phyloP scores from a whole-genome alignment of 2,329 filamentous ascomycete species.

The Botrytis byssoidea region DNA sequence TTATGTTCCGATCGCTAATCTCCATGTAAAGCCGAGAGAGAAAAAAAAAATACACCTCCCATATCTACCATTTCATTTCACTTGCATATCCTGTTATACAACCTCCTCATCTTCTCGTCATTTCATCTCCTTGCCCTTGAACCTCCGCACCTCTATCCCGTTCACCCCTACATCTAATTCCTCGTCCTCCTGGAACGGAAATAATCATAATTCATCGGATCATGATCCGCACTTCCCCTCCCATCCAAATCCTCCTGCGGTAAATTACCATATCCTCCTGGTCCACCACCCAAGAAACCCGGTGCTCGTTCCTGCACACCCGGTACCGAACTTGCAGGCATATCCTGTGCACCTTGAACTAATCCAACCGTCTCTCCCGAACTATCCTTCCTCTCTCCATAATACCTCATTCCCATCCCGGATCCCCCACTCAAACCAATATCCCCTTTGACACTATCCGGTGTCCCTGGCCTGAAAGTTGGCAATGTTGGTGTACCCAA shows the following conservation, averaged over 20 bases:
- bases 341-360: slow-evolving; percentile 1
- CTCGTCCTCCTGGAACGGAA: slow-evolving; percentile 32
- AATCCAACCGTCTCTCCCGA: slow-evolving; percentile 6
- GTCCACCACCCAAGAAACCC: slow-evolving; percentile 57
- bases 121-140: neutral
- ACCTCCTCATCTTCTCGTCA: no score
- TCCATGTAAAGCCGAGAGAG: neutral
- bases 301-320: slow-evolving; percentile 41
- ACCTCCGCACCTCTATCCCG: neutral
- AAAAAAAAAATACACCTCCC: neutral
- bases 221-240: slow-evolving; percentile 29
- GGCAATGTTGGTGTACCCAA: slow-evolving; percentile 7
- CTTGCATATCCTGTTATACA: slow-evolving; percentile 8
- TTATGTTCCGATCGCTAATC: neutral
- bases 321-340: neutral
- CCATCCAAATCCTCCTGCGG: slow-evolving; percentile 46
- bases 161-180: neutral
- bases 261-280: slow-evolving; percentile 58
- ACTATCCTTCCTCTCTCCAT: slow-evolving; percentile 1
- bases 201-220: slow-evolving; percentile 39
- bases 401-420: slow-evolving; percentile 1
- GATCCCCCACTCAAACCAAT: slow-evolving; percentile 12
- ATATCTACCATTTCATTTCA: slow-evolving; percentile 16
- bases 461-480: slow-evolving; percentile 1
- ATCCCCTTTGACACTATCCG: slow-evolving; percentile 5